Conservation (phyloP, 768 basidiomycete genomes). For the Macrolepiota fuliginosa region DNA sequence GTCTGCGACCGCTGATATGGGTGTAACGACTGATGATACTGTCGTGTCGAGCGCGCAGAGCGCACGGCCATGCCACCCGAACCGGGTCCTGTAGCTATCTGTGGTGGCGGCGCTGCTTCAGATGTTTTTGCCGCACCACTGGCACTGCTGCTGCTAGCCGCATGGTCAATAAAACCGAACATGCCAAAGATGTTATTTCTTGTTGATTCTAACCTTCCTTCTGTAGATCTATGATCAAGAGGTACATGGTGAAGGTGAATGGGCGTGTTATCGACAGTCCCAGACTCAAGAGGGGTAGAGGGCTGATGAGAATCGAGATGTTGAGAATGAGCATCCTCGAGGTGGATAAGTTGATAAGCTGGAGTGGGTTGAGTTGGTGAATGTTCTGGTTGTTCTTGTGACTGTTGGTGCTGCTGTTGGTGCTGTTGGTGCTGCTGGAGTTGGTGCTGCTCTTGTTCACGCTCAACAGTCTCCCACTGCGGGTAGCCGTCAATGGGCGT, state of each 20-base stretch:
- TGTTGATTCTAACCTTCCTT: constrained; percentile 15
- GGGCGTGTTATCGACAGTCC: constrained; percentile 5
- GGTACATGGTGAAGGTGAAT: constrained; percentile 16
- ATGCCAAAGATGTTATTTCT: neutral
- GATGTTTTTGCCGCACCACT: neutral
- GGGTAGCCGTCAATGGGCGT: constrained; percentile 43
- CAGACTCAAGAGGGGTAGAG: neutral
- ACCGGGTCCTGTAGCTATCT: neutral
- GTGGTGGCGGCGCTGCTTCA: neutral
- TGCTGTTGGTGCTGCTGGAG: constrained; percentile 32
- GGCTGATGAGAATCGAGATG: constrained; percentile 7
- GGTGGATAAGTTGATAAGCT: constrained; percentile 15
- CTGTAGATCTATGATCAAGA: constrained; percentile 4
- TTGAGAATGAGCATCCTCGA: constrained; percentile 16
- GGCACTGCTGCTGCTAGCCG: constrained; percentile 12
- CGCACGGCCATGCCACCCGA: constrained; percentile 10
- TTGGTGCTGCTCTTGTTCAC: constrained; percentile 35
- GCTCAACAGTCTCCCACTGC: constrained; percentile 41
- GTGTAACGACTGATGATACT: constrained; percentile 16
- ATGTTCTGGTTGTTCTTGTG: constrained; percentile 19
- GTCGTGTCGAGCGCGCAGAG: constrained; percentile 14
- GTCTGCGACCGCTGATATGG: constrained; percentile 28
- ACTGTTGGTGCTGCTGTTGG: constrained; percentile 26
- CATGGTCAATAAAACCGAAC: constrained; percentile 3
- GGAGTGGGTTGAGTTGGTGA: constrained; percentile 18